Evolutionary conservation across 495 filamentous ascomycete genomes (phyloP), one percentile per base, ranked within the genome.

Genomic region (Astrothelium subdiscretum): DNA sequence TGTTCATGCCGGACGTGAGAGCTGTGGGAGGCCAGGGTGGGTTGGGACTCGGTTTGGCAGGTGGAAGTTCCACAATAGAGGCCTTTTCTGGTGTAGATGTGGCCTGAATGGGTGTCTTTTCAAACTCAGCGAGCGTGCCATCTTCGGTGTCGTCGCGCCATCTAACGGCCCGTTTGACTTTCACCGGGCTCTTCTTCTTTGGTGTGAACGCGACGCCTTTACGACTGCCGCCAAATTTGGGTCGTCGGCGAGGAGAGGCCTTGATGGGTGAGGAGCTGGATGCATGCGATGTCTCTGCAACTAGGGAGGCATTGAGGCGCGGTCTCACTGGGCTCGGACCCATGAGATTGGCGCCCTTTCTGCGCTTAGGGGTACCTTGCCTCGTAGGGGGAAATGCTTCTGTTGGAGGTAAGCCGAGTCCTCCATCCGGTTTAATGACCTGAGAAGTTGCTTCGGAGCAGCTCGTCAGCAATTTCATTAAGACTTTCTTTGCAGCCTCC

Each of bases 131-230:
- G 31, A 97, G 75, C 32, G 85, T 80, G 11, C 90, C 90, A 20
- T 82, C 76, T 69, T 97, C 82, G 59, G 88, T 88, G 67, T 97
- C 94, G 70, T 98, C 94, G 54, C 88, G 85, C 95, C 95, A 98
- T 60, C 91, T 81, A 15, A 98, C 94, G 40, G 81, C 83, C 67
- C 89, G 79, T 77, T 95, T 94, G 29, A 74, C 65, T 63, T 85
- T 86, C 12, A 66, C 67, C 0, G 80, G 78, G 31, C 84, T 75
- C 69, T 82, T 88, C 76, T 94, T 94, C 78, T 89, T 92, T 0
- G 89, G 89, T 2, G 89, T 88, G 69, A 96, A 95, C 31, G 85
- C 81, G 54, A 95, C 81, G 13, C 84, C 83, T 75, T 96, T 98
- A 66, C 87, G 87, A 18, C 80, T 80, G 40, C 81, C 75, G 24